A percentile compares a stretch with the other conserved stretches of the same genome.
phyloP scores from a whole-genome alignment of 2,329 filamentous ascomycete species.

The Moelleriella libera region DNA sequence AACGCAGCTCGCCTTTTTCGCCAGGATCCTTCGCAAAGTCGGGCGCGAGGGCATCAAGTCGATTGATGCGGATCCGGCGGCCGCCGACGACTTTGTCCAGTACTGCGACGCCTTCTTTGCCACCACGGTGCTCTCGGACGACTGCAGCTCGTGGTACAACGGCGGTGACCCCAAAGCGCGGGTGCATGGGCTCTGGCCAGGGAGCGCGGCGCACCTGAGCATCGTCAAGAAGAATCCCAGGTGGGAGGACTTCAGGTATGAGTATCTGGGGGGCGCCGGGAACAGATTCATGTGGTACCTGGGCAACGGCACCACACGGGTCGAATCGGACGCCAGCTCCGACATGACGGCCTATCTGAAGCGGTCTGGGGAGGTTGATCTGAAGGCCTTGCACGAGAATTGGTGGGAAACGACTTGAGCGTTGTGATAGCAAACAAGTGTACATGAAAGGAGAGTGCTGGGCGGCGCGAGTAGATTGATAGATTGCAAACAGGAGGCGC shows the following conservation, averaged over 20 bases:
- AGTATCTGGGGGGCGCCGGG: constrained; percentile 25
- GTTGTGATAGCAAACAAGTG: neutral
- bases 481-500: too few relatives aligned
- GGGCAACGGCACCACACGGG: constrained; percentile 51
- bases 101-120: constrained; percentile 43
- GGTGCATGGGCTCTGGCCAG: constrained; percentile 58
- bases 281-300: constrained; percentile 48
- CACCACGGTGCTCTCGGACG: constrained; percentile 40
- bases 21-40: constrained; percentile 54
- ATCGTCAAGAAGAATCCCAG: constrained; percentile 38
- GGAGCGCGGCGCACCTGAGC: constrained; percentile 48
- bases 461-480: too few relatives aligned
- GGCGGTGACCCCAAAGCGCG: constrained; percentile 45
- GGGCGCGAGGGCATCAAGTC: constrained; percentile 51
- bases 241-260: constrained; percentile 42
- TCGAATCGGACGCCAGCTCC: constrained; percentile 37
- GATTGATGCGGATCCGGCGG: constrained; percentile 39
- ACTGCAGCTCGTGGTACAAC: constrained; percentile 62
- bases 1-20: constrained; percentile 49
- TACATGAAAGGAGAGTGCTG: too few relatives aligned
- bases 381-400: constrained; percentile 50
- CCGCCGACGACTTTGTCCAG: constrained; percentile 49
- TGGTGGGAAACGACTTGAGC: constrained; percentile 35
- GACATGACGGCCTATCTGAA: constrained; percentile 53
- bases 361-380: constrained; percentile 38